A percentile compares a stretch with the other conserved stretches of the same genome.
These are phyloP conservation scores for Claviceps capensis DNA, from an alignment of 2,329 filamentous ascomycete species.

Conservation along the genomic window DNA sequence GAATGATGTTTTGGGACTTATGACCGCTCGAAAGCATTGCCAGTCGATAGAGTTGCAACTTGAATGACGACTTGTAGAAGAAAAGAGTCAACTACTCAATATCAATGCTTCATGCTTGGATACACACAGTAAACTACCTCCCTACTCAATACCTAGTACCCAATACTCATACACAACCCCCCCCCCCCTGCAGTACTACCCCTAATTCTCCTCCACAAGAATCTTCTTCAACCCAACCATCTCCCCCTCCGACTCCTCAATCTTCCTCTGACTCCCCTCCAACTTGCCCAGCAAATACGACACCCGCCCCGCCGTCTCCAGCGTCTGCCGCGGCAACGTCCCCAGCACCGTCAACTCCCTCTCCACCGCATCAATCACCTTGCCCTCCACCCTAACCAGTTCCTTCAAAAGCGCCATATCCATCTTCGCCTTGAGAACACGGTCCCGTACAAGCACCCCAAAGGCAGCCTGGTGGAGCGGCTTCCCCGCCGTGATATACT, in stretches of 20 bases:
- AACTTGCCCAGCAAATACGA: constrained; percentile 65
- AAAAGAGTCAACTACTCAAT: too few relatives aligned
- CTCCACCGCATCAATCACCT: constrained; percentile 66
- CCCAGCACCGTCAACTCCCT: constrained; percentile 61
- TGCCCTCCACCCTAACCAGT: constrained; percentile 56
- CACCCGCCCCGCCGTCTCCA: constrained; percentile 51
- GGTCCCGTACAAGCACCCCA: constrained; percentile 53
- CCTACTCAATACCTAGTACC: too few relatives aligned
- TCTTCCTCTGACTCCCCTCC: constrained; percentile 57
- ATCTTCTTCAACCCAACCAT: constrained; percentile 60
- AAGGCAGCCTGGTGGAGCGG: constrained; percentile 84
- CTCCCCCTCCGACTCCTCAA: constrained; percentile 60
- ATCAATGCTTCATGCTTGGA: too few relatives aligned
- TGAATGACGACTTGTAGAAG: too few relatives aligned
- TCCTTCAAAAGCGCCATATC: constrained; percentile 58
- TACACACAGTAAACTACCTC: too few relatives aligned
- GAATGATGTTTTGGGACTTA: too few relatives aligned
- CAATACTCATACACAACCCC: too few relatives aligned
- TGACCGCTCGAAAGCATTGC: too few relatives aligned
- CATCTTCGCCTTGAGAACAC: constrained; percentile 59
- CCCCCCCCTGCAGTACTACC: too few relatives aligned
- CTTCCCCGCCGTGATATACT: constrained; percentile 63
- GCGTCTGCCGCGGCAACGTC: constrained; percentile 54
- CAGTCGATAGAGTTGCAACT: too few relatives aligned
- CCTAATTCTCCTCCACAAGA: constrained; percentile 27